A percentile compares a stretch with the other conserved stretches of the same genome.
These are phyloP conservation scores for Pyrenophora graminea DNA, from an alignment of 2,329 filamentous ascomycete genomes.

Conservation along the genomic window DNA sequence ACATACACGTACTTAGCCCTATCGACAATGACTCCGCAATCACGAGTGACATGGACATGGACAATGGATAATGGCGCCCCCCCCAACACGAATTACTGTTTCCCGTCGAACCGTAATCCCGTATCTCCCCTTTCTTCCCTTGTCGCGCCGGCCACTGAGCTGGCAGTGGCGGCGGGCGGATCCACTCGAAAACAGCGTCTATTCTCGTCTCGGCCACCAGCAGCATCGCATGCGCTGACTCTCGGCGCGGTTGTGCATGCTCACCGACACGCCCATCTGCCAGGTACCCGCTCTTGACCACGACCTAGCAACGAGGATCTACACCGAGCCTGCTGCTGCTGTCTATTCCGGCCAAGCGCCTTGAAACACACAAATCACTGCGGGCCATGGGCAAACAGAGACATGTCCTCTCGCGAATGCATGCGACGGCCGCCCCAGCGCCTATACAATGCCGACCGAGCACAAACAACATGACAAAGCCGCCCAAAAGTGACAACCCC, in stretches of 20 bases:
- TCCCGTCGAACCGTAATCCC: conserved; percentile 8
- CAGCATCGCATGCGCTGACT: conserved; percentile 1
- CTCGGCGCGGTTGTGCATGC: conserved; percentile 15
- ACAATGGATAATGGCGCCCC: not conserved
- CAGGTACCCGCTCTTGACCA: conserved; percentile 36
- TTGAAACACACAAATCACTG: conserved; percentile 41
- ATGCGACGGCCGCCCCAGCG: not conserved
- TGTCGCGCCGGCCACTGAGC: not conserved
- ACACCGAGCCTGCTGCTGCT: conserved; percentile 23
- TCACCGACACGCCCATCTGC: conserved; percentile 19
- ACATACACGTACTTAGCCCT: not conserved
- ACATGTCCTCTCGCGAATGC: conserved; percentile 4
- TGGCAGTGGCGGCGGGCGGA: not conserved
- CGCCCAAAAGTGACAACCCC: conserved; percentile 3
- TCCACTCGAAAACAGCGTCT: no score
- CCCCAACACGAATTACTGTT: conserved; percentile 1
- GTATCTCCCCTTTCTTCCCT: not conserved
- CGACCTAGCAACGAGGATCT: conserved; percentile 40
- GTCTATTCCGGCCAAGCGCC: conserved; percentile 40
- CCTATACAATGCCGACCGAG: no score
- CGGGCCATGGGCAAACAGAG: conserved; percentile 17
- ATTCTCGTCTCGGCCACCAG: not conserved
- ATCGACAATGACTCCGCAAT: conserved; percentile 11
- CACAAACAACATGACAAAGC: not conserved
- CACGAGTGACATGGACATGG: not conserved